These are phyloP conservation scores for Nicotiana benthamiana DNA, from an alignment of 257 asterid species.

Conservation along the genomic window DNA sequence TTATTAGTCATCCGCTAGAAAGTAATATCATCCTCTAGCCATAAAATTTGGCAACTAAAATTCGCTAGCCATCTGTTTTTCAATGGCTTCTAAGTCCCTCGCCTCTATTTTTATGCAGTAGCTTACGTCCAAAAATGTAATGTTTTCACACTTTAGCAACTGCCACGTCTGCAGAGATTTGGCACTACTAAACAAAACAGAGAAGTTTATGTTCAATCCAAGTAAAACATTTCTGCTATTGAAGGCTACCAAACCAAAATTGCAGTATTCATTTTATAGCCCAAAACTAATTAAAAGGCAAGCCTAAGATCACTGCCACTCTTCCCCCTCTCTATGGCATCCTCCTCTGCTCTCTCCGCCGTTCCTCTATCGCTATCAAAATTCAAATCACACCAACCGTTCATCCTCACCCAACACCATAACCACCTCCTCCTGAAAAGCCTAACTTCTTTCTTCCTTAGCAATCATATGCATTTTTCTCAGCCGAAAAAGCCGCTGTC, in stretches of 20 bases:
- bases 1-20: no score
- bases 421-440: constrained; percentile 20
- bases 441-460: constrained; percentile 15
- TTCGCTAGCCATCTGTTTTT: no score
- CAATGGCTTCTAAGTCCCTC: no score
- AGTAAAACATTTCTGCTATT: not conserved
- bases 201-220: not conserved
- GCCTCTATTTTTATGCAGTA: no score
- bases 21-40: no score
- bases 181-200: constrained; percentile 19
- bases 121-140: no score
- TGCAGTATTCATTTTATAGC: no score
- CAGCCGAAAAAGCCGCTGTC: no score
- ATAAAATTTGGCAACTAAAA: no score
- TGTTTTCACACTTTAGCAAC: constrained; percentile 24
- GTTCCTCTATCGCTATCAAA: constrained; percentile 11
- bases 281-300: no score
- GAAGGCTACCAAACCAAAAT: not conserved
- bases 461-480: constrained; percentile 18
- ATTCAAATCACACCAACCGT: not conserved
- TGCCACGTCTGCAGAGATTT: constrained; percentile 23
- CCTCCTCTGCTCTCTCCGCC: constrained; percentile 44
- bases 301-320: no score
- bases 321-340: not conserved
- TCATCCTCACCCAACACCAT: not conserved